A percentile compares a stretch with the other conserved stretches of the same genome.
phyloP scores from a whole-genome alignment of 106 monocot genomes.

The Ottelia alismoides region DNA sequence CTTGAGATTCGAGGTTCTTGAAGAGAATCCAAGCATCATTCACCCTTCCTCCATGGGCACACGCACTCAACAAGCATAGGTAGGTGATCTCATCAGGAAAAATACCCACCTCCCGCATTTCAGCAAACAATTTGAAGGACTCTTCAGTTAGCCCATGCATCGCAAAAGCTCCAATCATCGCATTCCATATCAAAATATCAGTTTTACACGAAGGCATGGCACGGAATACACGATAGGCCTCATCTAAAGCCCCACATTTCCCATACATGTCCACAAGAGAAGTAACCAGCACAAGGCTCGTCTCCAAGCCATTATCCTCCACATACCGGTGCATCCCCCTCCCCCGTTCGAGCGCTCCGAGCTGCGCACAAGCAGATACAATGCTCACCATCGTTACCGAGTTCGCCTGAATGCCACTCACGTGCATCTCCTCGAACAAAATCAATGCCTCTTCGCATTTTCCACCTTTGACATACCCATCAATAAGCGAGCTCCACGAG shows the following conservation, averaged over 20 bases:
- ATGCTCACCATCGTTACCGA: conserved; percentile 54
- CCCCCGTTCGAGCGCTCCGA: conserved; percentile 44
- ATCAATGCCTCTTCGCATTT: conserved; percentile 30
- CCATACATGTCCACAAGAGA: conserved; percentile 73
- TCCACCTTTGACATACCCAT: conserved; percentile 43
- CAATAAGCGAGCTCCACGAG: conserved; percentile 67
- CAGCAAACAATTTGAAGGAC: conserved; percentile 28
- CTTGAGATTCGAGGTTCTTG: conserved; percentile 14
- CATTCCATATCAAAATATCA: conserved; percentile 68
- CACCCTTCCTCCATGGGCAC: conserved; percentile 57
- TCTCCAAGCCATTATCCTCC: conserved; percentile 16
- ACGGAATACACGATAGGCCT: conserved; percentile 42
- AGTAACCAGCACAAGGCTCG: conserved; percentile 28
- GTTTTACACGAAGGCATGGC: conserved; percentile 19
- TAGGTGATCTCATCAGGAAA: conserved; percentile 76
- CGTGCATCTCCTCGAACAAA: conserved; percentile 35
- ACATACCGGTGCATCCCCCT: conserved; percentile 35
- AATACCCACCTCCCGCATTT: conserved; percentile 29
- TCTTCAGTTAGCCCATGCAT: conserved; percentile 44
- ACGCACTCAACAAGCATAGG: conserved; percentile 44
- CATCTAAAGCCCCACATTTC: conserved; percentile 52
- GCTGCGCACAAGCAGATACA: conserved; percentile 46
- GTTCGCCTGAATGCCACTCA: conserved; percentile 21
- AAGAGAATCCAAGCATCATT: conserved; percentile 51
- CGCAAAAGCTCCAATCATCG: conserved; percentile 47